phyloP scores from a whole-genome alignment of 2,329 filamentous ascomycete genomes.

The Colletotrichum sp. region DNA sequence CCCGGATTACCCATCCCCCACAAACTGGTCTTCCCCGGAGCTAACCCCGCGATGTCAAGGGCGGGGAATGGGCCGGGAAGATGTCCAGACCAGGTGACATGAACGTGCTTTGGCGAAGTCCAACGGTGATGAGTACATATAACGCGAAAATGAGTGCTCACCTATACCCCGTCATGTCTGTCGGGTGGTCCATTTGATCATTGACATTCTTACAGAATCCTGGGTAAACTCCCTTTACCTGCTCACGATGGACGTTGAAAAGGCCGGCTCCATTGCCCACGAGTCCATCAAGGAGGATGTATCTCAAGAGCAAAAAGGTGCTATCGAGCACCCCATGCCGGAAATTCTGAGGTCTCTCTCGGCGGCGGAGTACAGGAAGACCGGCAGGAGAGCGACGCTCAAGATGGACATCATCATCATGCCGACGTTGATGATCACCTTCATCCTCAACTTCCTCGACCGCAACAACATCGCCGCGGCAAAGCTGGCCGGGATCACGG shows the following conservation, averaged over 20 bases:
- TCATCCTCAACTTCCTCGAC: constrained; percentile 2
- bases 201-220: not conserved
- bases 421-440: constrained; percentile 6
- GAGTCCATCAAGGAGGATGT: not conserved
- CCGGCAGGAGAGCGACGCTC: constrained; percentile 6
- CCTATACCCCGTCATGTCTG: not conserved
- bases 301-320: not conserved
- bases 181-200: not conserved
- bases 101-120: not conserved
- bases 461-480: constrained; percentile 19
- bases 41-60: not conserved
- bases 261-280: not conserved
- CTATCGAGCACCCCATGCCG: not conserved
- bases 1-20: not conserved
- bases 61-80: not conserved
- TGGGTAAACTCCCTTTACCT: not conserved
- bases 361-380: constrained; percentile 15
- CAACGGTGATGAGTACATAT: not conserved
- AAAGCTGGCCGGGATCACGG: constrained; percentile 17
- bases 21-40: not conserved
- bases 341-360: not conserved
- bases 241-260: not conserved
- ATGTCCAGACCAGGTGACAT: not conserved
- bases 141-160: not conserved
- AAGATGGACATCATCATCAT: constrained; percentile 1